Evolutionary conservation across 1,284 basidiomycete genomes (phyloP).

Genomic region (Sanghuangporus sanghuang): DNA sequence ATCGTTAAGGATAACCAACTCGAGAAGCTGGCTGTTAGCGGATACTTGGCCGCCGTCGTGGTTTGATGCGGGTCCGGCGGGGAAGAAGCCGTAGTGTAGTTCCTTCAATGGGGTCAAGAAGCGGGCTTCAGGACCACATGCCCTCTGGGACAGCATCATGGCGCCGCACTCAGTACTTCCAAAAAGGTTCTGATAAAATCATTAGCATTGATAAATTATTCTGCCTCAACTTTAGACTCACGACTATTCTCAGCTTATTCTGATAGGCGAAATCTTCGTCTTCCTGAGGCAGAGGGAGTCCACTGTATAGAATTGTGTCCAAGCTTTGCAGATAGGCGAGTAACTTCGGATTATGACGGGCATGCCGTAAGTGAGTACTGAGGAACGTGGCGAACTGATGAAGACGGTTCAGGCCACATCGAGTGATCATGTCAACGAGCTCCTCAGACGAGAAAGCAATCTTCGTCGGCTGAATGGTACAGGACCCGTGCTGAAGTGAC

Average conservation of each 20-base stretch:
- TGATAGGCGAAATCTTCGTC: conserved; percentile 60
- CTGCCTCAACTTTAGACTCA: conserved; percentile 27
- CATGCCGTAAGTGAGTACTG: conserved; percentile 51
- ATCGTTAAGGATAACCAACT: conserved; percentile 57
- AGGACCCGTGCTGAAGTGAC: conserved; percentile 61
- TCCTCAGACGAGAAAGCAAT: conserved; percentile 63
- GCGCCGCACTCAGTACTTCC: conserved; percentile 69
- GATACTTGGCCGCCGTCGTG: conserved; percentile 44
- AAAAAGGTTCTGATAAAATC: conserved; percentile 50
- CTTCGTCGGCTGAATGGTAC: conserved; percentile 61
- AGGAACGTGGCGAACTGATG: conserved; percentile 68
- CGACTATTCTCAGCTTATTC: conserved; percentile 52
- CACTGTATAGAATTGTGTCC: conserved; percentile 57
- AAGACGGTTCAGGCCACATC: conserved; percentile 62
- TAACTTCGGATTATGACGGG: conserved; percentile 56
- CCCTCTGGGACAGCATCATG: conserved; percentile 51
- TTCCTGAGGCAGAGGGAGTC: conserved; percentile 53
- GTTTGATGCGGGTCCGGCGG: conserved; percentile 35
- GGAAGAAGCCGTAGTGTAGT: conserved; percentile 54
- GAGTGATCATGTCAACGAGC: conserved; percentile 61
- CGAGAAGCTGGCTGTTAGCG: conserved; percentile 45
- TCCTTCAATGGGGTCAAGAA: conserved; percentile 50
- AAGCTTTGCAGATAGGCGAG: conserved; percentile 49
- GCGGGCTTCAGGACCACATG: conserved; percentile 37
- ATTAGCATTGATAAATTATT: conserved; percentile 10